Evolutionary conservation across 2,329 filamentous ascomycete species (phyloP).

Genomic region (Chaetomium strumarium): DNA sequence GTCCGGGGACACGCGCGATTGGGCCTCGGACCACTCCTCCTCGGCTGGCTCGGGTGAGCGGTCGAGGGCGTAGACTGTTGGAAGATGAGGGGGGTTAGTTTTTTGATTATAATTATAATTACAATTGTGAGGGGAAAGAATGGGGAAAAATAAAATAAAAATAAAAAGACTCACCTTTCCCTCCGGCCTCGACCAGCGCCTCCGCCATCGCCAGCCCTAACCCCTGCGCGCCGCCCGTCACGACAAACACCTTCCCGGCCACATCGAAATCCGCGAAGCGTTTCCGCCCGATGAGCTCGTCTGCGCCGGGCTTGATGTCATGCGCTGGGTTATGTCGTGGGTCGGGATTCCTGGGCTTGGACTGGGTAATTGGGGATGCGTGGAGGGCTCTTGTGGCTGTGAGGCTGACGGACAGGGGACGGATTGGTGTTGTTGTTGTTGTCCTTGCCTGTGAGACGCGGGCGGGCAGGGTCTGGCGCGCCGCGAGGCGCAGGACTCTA

Average conservation of each 20-base stretch:
- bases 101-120: too few relatives aligned
- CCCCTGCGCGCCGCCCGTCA: conserved; percentile 71
- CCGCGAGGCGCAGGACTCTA: conserved; percentile 4
- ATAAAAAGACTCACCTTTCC: conserved; percentile 36
- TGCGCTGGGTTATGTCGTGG: not conserved
- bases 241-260: conserved; percentile 52
- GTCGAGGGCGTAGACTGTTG: conserved; percentile 62
- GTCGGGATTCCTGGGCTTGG: not conserved
- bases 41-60: conserved; percentile 48
- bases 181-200: conserved; percentile 73
- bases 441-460: not conserved
- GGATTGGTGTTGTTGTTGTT: not conserved
- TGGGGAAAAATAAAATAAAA: not conserved
- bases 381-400: not conserved
- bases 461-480: conserved; percentile 4
- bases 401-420: not conserved
- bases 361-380: not conserved
- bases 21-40: conserved; percentile 46
- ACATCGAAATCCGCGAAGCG: conserved; percentile 12
- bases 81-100: too few relatives aligned
- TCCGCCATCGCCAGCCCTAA: conserved; percentile 73
- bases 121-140: too few relatives aligned
- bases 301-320: not conserved
- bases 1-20: conserved; percentile 58
- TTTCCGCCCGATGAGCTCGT: conserved; percentile 6